Percentiles rank a stretch among this genome's conserved stretches.
phyloP scores from a whole-genome alignment of 2,329 filamentous ascomycete species.

The Trematosphaeria pertusa region DNA sequence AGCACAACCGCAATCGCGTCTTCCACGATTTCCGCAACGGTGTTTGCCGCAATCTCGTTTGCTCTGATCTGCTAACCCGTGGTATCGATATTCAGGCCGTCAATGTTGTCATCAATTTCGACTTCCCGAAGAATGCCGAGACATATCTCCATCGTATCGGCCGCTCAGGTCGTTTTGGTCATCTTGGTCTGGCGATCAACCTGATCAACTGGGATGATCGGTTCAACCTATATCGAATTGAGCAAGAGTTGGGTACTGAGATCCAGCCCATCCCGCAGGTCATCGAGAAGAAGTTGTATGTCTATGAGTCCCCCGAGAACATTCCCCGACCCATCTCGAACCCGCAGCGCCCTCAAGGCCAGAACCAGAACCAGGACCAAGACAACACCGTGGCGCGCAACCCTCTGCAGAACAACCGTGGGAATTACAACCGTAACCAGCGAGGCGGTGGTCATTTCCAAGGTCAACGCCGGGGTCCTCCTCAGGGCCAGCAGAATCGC shows the following conservation, averaged over 20 bases:
- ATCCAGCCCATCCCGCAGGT: constrained; percentile 93
- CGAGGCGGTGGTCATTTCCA: constrained; percentile 43
- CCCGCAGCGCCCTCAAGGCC: constrained; percentile 44
- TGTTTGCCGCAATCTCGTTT: constrained; percentile 96
- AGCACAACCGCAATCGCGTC: constrained; percentile 94
- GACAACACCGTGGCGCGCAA: constrained; percentile 27
- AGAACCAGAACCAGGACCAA: constrained; percentile 35
- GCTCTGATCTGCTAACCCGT: constrained; percentile 94
- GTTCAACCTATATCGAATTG: constrained; percentile 98
- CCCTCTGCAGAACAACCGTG: constrained; percentile 22
- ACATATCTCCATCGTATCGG: constrained; percentile 98
- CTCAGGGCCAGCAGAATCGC: constrained; percentile 35
- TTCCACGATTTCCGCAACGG: constrained; percentile 99
- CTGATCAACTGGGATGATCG: constrained; percentile 99
- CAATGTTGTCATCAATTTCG: constrained; percentile 99
- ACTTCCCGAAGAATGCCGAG: constrained; percentile 99
- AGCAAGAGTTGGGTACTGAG: constrained; percentile 95
- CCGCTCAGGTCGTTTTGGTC: constrained; percentile 94
- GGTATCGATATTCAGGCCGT: constrained; percentile 99
- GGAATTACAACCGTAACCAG: constrained; percentile 37
- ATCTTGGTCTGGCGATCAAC: constrained; percentile 97
- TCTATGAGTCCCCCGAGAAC: constrained; percentile 94
- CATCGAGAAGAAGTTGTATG: constrained; percentile 98
- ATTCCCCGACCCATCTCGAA: constrained; percentile 83
- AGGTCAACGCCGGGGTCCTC: constrained; percentile 34